Conservation (phyloP, 371 early-diverging fungal genomes). For the Mortierella polycephala region DNA sequence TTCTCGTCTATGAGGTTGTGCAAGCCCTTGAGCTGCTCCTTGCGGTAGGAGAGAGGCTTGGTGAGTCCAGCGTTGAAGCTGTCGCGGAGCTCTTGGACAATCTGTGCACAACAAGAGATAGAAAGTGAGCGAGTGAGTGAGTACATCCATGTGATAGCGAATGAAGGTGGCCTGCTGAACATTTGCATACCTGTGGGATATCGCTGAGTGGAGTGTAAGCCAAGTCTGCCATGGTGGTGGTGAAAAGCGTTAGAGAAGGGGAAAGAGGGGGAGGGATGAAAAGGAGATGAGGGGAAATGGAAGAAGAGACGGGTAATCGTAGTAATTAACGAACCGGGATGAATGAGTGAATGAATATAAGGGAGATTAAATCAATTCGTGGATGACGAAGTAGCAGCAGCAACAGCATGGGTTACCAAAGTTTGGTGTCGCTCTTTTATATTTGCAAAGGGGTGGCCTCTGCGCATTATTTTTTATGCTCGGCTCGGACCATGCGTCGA, state of each 20-base stretch:
- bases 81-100: conserved; percentile 59
- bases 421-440: not conserved
- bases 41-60: conserved; percentile 69
- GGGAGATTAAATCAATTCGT: not conserved
- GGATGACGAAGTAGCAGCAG: not conserved
- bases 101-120: conserved; percentile 11
- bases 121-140: not conserved
- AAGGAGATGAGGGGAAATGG: not conserved
- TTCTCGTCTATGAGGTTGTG: conserved; percentile 74
- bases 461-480: not conserved
- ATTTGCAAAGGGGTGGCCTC: not conserved
- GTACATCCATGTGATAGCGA: not conserved
- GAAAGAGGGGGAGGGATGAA: not conserved
- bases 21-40: conserved; percentile 77
- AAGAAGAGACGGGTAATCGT: not conserved
- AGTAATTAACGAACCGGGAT: not conserved
- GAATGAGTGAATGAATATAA: not conserved
- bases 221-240: conserved; percentile 7
- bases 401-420: no score
- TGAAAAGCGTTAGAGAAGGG: not conserved
- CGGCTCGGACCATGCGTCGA: conserved; percentile 6
- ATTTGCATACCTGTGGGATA: conserved; percentile 20
- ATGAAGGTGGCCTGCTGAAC: no score
- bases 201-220: conserved; percentile 26
- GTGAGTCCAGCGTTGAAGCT: conserved; percentile 68